Evolutionary conservation across 768 basidiomycete genomes (phyloP), one percentile per base, ranked within the genome.

Genomic region (Tremella yokohamensis): DNA sequence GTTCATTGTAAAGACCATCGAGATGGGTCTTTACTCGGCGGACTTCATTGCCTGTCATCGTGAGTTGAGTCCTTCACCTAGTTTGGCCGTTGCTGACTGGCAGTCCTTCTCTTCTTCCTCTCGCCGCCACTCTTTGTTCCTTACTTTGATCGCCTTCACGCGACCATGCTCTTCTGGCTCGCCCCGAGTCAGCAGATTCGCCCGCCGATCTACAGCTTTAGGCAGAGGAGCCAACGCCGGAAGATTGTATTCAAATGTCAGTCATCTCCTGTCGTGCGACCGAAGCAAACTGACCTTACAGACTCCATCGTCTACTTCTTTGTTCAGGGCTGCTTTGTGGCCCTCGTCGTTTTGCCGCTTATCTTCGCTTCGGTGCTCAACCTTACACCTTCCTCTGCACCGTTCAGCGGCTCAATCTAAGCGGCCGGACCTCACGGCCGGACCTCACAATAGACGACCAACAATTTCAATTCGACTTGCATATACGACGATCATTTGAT

Each of bases 1-100:
- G 80, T 97, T 90, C 68, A 79, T 97, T 63, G 94, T 98, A 80
- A 99, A 99, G 82, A 88, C 92, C 61, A 90, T 98, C 66, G 96
- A 98, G 78, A 80, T 98, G 76, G 89, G 89, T 44, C 76, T 98
- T 19, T 98, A 94, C 88, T 88, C 89, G 65, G 92, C 89, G 18
- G 96, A 98, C 78, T 86, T 98, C 66, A 81, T 97, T 52, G 62
- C 64, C 54, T 70, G 71, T 62, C 72, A 74, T 61, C 58, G 66
- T 66, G 57, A 60, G 69, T 66, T 42, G 11, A 11, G 29, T 34
- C 50, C 22, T 29, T 24, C 7, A 40, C 29, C 37, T 54, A 18
- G 39, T 20, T 38, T 25, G 2, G n/a, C 9, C 8, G 25, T 2
- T 56, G 49, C 53, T 52, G 49, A 55, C 38, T 39, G 12, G 16